Base-by-base conservation (phyloP, 345 rosid genomes). In the Geranium rotundifolium region DNA sequence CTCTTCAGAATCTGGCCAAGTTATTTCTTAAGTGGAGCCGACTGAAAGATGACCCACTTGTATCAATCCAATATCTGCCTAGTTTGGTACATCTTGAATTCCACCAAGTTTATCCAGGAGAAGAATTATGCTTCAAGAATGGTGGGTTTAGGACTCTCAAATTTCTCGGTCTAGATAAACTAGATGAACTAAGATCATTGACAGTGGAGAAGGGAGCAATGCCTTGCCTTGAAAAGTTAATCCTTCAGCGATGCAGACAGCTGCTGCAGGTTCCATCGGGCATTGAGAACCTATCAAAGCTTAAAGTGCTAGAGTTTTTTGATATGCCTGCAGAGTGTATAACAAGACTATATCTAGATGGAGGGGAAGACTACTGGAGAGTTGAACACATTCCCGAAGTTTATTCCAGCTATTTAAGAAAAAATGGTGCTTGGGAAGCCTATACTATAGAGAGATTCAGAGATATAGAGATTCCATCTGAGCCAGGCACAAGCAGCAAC, bases 151-250 rank as follows among this genome's bases (percentile, higher is more conserved):
- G 9, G 29, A 72, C 55, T 31, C 68, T 75, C 7, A 65, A 62
- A 63, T 15, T 62, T 19, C 31, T 71, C 61, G 64, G 68, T 20
- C 73, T 75, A 30, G 57, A 61, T 56, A 56, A 56, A 8, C 19
- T 65, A 50, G 37, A 57, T 12, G 37, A 58, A 5, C 73, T 75
- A 29, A 31, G 49, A 2, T 10, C 50, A 17, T 49, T 75, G 10
- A 55, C 6, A 1, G 61, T 71, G 23, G 68, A 68, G 17, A 39
- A 71, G 62, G 71, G 68, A 55, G 69, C 73, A 29, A 27, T 65
- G 73, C 72, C 79, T 30, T 57, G 41, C 17, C 75, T 75, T 4
- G 72, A 75, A 34, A 62, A 68, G 54, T 62, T 75, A 23, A 56
- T 54, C 29, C 39, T 75, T 5, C 58, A 37, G 56, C 54, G 70